Evolutionary conservation across 1,139 yeast genomes (phyloP), one percentile per base, ranked within the genome.

Genomic region (Arxiozyma slooffiae): DNA sequence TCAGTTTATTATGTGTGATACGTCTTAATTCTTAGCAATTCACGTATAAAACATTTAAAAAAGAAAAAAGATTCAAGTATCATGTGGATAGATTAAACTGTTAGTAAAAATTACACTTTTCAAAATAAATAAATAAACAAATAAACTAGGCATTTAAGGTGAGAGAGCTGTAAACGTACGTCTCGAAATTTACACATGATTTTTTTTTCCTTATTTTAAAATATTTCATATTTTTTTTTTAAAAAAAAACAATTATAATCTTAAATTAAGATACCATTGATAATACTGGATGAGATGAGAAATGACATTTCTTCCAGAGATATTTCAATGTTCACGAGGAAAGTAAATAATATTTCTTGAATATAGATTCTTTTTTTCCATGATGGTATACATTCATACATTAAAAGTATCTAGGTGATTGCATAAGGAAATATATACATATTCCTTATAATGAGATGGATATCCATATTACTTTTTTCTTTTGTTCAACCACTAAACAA

Each of bases 371-470:
- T 21, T 9, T 16, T 39, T 39, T 39, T 2, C n/a, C 23, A 20
- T 21, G 20, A 6, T 39, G 16, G 16, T 30, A 7, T 30, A 11
- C n/a, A 14, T 16, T 30, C 14, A 38, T 9, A 38, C 20, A 18
- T 7, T 16, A 38, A 38, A 38, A 38, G 16, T 18, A 18, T 38
- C 20, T 11, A 24, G 43, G 26, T 30, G 34, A 20, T 30, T 14
- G 36, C 36, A 30, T 30, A 30, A 30, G 36, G 36, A 30, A 30
- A 6, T 23, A 23, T 23, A 11, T 30, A 30, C 21, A 17, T 30
- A 26, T 41, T 41, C 38, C 11, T 26, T 24, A 41, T 41, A 26
- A 41, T 41, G 44, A 41, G 44, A 41, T 41, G 44, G 44, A 41
- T 41, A 41, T 41, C 44, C 44, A 30, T 30, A 30, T 30, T 30